Conservation (phyloP, 1,139 yeast genomes). For the Taiozyma sp. region DNA sequence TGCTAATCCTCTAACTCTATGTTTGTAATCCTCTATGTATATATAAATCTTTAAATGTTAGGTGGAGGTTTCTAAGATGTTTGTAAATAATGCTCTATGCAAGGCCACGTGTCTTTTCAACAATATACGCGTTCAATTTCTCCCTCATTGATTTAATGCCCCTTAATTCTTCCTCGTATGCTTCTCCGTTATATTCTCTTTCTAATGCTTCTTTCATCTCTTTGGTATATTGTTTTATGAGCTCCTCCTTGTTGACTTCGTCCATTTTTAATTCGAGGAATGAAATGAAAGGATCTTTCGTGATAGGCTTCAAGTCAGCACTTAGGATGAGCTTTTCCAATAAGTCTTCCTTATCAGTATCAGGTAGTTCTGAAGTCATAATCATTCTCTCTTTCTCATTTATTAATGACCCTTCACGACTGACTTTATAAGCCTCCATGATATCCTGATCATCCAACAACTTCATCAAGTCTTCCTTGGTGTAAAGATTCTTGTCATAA, state of each 20-base stretch:
- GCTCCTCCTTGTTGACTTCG: background rate
- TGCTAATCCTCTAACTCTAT: background rate
- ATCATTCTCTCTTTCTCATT: conserved; percentile 7
- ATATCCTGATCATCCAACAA: conserved; percentile 4
- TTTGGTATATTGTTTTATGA: background rate
- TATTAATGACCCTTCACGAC: conserved; percentile 2
- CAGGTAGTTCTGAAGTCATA: background rate
- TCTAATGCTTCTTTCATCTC: background rate
- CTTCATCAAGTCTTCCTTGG: background rate
- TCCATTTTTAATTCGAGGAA: background rate
- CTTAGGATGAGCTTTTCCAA: background rate
- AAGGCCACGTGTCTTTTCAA: background rate
- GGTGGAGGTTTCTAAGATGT: background rate
- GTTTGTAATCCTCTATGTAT: background rate
- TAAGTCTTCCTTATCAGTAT: background rate
- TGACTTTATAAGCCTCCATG: background rate
- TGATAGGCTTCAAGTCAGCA: background rate
- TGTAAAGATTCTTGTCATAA: conserved; percentile 5
- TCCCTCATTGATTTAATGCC: background rate
- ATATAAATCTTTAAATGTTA: no score
- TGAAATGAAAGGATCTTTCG: background rate
- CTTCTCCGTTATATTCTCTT: background rate
- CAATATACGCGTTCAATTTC: background rate
- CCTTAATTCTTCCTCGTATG: background rate
- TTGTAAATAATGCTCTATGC: background rate